A percentile compares a stretch with the other conserved stretches of the same genome.
These are phyloP conservation scores for Protomyces lactucae-debilis DNA, from an alignment of 1,139 yeast genomes.

Conservation along the genomic window DNA sequence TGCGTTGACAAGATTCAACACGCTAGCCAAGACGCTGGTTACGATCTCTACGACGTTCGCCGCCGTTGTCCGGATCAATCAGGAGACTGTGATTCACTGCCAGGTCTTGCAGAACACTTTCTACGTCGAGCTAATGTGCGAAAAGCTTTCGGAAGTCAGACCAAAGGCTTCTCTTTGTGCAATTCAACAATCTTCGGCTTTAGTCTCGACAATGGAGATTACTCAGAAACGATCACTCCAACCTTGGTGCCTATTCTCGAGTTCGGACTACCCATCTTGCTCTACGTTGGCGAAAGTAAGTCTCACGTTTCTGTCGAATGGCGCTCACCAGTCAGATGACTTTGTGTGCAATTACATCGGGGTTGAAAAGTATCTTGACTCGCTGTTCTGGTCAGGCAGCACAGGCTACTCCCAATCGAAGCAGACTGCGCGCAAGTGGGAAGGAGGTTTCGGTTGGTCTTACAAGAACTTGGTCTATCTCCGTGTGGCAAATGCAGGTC, in stretches of 20 bases:
- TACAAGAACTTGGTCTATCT: neutral
- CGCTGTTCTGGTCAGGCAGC: neutral
- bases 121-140: slow-evolving; percentile 64
- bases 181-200: slow-evolving; percentile 65
- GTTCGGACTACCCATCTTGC: slow-evolving; percentile 60
- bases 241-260: slow-evolving; percentile 36
- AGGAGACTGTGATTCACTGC: slow-evolving; percentile 65
- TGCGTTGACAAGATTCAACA: slow-evolving; percentile 40
- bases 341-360: neutral
- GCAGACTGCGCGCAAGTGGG: neutral
- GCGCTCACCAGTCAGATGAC: neutral
- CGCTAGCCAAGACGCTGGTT: slow-evolving; percentile 84
- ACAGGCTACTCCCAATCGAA: neutral
- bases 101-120: slow-evolving; percentile 61
- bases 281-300: slow-evolving; percentile 86
- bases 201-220: neutral
- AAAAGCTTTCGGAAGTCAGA: slow-evolving; percentile 71
- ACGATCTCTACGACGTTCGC: slow-evolving; percentile 87
- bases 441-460: neutral
- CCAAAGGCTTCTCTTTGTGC: slow-evolving; percentile 74
- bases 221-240: slow-evolving; percentile 28
- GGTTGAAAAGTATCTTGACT: neutral
- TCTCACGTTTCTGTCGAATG: neutral
- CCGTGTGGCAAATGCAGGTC: neutral
- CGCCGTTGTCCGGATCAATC: slow-evolving; percentile 72